phyloP scores from a whole-genome alignment of 2,329 filamentous ascomycete genomes.

The Neopestalotiopsis clavispora region DNA sequence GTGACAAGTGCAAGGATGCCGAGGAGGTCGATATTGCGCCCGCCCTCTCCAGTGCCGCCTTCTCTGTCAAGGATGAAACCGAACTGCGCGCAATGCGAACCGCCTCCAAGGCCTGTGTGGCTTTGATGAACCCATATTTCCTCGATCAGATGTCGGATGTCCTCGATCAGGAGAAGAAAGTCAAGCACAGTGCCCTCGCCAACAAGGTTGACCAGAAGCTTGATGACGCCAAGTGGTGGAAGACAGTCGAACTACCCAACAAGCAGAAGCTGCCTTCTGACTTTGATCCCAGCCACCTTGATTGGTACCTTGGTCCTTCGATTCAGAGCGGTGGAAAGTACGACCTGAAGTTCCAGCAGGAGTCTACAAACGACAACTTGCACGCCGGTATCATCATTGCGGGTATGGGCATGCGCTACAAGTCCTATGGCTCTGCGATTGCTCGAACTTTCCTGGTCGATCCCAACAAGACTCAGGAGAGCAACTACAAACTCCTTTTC shows the following conservation, averaged over 20 bases:
- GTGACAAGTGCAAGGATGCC: slow-evolving; percentile 79
- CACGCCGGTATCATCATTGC: slow-evolving; percentile 94
- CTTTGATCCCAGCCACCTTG: slow-evolving; percentile 86
- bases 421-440: slow-evolving; percentile 92
- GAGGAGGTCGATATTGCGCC: slow-evolving; percentile 86
- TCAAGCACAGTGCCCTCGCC: slow-evolving; percentile 86
- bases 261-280: slow-evolving; percentile 81
- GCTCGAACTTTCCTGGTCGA: slow-evolving; percentile 95
- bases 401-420: slow-evolving; percentile 90
- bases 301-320: slow-evolving; percentile 90
- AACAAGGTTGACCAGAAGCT: slow-evolving; percentile 90
- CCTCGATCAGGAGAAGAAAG: slow-evolving; percentile 95
- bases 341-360: slow-evolving; percentile 80
- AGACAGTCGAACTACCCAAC: slow-evolving; percentile 71
- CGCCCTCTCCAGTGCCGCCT: slow-evolving; percentile 81
- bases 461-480: slow-evolving; percentile 94
- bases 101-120: slow-evolving; percentile 91
- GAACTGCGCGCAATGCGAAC: slow-evolving; percentile 94
- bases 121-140: slow-evolving; percentile 94
- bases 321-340: slow-evolving; percentile 97
- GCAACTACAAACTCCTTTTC: slow-evolving; percentile 87
- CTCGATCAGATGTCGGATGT: slow-evolving; percentile 98
- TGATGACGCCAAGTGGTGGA: slow-evolving; percentile 93
- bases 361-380: slow-evolving; percentile 80
- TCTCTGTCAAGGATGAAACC: slow-evolving; percentile 93